phyloP scores from a whole-genome alignment of 257 asterid genomes.

The Lycium barbarum region DNA sequence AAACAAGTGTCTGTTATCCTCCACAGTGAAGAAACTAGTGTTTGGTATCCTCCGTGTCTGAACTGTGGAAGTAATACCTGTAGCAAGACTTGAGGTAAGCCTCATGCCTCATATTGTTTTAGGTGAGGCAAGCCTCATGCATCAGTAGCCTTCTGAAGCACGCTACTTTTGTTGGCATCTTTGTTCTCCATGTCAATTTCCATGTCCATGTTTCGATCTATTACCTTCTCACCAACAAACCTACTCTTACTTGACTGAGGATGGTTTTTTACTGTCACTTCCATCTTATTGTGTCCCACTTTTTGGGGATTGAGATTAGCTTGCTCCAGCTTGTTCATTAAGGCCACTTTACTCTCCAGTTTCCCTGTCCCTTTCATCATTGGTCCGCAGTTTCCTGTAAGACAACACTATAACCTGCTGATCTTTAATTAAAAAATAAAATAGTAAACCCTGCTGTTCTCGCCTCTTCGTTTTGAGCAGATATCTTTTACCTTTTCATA shows the following conservation, averaged over 20 bases:
- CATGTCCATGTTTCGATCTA: not conserved
- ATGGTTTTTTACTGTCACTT: not conserved
- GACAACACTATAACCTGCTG: not conserved
- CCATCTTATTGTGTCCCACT: not conserved
- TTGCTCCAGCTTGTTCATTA: not conserved
- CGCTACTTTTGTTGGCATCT: not conserved
- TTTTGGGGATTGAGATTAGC: not conserved
- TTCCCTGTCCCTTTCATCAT: too few relatives aligned
- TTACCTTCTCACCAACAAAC: not conserved
- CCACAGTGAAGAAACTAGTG: too few relatives aligned
- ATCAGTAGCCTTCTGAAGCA: not conserved
- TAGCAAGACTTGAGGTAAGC: not conserved
- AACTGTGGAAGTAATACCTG: not conserved
- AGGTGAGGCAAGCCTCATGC: not conserved
- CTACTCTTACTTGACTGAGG: not conserved
- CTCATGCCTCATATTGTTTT: not conserved
- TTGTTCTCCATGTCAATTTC: not conserved
- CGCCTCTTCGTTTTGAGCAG: not conserved
- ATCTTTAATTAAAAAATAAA: not conserved
- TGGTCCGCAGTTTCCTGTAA: too few relatives aligned
- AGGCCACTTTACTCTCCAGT: not conserved
- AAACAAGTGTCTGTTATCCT: too few relatives aligned
- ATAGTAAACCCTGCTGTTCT: not conserved
- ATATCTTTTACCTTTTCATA: not conserved
- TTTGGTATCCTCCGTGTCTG: too few relatives aligned